Evolutionary conservation across 2,329 filamentous ascomycete species (phyloP), one percentile per base, ranked within the genome.

Genomic region (Claviceps sorghi): DNA sequence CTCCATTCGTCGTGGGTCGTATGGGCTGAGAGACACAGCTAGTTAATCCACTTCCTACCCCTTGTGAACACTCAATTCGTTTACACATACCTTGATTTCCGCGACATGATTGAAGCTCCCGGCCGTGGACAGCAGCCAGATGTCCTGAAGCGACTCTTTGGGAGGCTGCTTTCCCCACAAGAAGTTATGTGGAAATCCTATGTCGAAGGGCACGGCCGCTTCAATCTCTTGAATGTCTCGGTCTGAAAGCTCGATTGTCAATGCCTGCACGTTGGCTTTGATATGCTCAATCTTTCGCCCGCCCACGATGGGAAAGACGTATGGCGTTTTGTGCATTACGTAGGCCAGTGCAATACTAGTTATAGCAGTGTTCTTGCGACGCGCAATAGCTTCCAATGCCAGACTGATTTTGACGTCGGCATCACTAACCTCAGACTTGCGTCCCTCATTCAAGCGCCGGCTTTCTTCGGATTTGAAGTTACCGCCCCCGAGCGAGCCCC

Each of bases 261-360:
- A 70, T 0, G 83, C 82, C 59, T 83, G 77, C 57, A 88, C 83
- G 60, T 88, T 88, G 53, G 73, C 74, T 61, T 82, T 77, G 42
- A 90, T 68, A 61, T 89, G 84, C 49, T 83, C 78, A 10, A 86
- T 65, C 58, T 81, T 88, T 11, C 84, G 75, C 0, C 82, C 82
- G 11, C 85, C 84, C 4, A 88, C 72, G 42, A 89, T 80, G 1
- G 86, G 86, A 61, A 86, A 87, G 13, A 88, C 81, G 59, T 86
- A 80, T 0, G 83, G 78, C 0, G 81, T 71, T 68, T 88, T 88
- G 57, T 80, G 75, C 73, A 86, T 76, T 15, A 88, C 80, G 61
- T 89, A 89, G 2, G 85, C 84, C 26, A 89, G 67, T 9, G 85
- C 84, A 53, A 77, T 64, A 55, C 70, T 72, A 17, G 72, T 74